These are phyloP conservation scores for Erodium texanum DNA, from an alignment of 441 rosid genomes.

Conservation along the genomic window DNA sequence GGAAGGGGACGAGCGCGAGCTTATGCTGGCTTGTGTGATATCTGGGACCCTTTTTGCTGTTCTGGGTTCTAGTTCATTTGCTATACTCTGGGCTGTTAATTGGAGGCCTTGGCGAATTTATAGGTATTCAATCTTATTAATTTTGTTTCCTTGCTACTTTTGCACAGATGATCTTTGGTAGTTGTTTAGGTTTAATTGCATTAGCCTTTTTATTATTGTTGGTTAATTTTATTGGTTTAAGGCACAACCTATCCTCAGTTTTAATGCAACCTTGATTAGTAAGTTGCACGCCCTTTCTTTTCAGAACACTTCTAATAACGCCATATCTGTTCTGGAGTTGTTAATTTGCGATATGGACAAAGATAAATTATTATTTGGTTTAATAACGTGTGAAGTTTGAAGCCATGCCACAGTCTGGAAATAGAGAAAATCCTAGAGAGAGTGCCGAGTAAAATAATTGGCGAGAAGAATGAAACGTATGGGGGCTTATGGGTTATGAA, in stretches of 20 bases:
- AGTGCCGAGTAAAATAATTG: neutral
- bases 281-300: neutral
- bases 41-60: conserved; percentile 79
- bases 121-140: conserved; percentile 37
- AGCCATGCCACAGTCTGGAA: neutral
- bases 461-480: neutral
- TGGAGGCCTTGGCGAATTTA: conserved; percentile 99
- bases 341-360: neutral
- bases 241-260: conserved; percentile 7
- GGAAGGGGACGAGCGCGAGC: conserved; percentile 66
- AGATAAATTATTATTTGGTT: neutral
- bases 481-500: neutral
- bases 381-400: neutral
- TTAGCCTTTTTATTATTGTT: conserved; percentile 1
- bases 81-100: conserved; percentile 88
- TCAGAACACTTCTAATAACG: neutral
- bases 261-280: conserved; percentile 5
- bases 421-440: neutral
- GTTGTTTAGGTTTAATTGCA: conserved; percentile 14
- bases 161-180: conserved; percentile 15
- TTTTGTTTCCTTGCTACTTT: conserved; percentile 8
- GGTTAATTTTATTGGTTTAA: conserved; percentile 3
- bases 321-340: neutral
- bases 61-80: conserved; percentile 74
- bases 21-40: conserved; percentile 66